Evolutionary conservation across 2,329 filamentous ascomycete genomes (phyloP).

Genomic region (Fusarium vanettenii): DNA sequence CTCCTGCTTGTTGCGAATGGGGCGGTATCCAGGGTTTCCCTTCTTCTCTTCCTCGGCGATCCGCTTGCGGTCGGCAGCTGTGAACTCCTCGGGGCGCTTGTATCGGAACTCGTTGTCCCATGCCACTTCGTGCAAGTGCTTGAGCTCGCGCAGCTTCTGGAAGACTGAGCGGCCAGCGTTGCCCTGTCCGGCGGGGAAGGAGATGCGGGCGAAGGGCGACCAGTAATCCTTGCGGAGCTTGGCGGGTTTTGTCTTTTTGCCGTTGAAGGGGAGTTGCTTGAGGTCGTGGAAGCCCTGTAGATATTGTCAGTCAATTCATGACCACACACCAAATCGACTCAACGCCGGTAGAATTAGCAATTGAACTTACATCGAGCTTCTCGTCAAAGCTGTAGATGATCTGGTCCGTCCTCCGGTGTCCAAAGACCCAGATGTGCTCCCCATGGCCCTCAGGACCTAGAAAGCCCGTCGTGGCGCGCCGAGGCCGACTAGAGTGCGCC

Average conservation of each 20-base stretch:
- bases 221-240: constrained; percentile 77
- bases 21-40: constrained; percentile 46
- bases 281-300: constrained; percentile 57
- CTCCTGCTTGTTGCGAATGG: constrained; percentile 53
- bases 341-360: background rate
- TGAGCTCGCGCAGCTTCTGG: constrained; percentile 74
- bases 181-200: constrained; percentile 65
- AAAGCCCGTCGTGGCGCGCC: constrained; percentile 39
- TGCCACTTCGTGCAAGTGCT: constrained; percentile 69
- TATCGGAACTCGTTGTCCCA: constrained; percentile 65
- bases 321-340: background rate
- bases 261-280: constrained; percentile 72
- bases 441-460: constrained; percentile 57
- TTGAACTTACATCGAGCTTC: constrained; percentile 57
- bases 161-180: constrained; percentile 68
- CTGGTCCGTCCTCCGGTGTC: constrained; percentile 61
- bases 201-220: constrained; percentile 69
- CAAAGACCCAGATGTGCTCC: constrained; percentile 68
- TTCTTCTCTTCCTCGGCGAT: constrained; percentile 45
- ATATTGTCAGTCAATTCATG: background rate
- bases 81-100: constrained; percentile 51
- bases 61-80: constrained; percentile 48
- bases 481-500: constrained; percentile 43
- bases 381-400: constrained; percentile 64
- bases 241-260: constrained; percentile 73